Base-by-base conservation (phyloP, 2,329 filamentous ascomycete species). In the Colletotrichum acutatum region DNA sequence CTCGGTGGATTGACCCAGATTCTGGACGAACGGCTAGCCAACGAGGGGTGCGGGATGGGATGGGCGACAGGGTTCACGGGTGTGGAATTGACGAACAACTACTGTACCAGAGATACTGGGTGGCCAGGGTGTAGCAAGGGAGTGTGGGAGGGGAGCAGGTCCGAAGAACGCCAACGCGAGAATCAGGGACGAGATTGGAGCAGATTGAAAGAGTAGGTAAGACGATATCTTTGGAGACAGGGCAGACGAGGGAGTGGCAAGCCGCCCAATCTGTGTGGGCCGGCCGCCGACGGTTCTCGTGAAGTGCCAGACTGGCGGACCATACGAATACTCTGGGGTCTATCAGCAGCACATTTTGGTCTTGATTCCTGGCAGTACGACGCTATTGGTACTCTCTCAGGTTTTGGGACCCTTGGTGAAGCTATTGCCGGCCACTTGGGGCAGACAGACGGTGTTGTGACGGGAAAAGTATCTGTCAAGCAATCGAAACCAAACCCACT, bases 1-100 rank as follows among this genome's bases (percentile, higher is more conserved):
- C 42, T 70, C 67, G 70, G 70, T 65, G 66, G 66, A 70, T 72
- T 70, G 70, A 61, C 66, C 70, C 70, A 57, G 60, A 69, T 66
- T 65, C 66, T 71, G 71, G 49, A 65, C 12, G 30, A 49, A 46
- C 56, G 9, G 46, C 54, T 56, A 61, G 66, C 66, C 70, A 72
- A 70, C 66, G 60, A 70, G 60, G 56, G 58, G 42, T 58, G 53
- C 65, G 65, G 69, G 42, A n/a, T 63, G 65, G 42, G 60, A 65
- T 54, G 60, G 60, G n/a, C 8, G 70, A 70, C 70, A 65, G 60
- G 70, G 70, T 65, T 65, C 26, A 28, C 60, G 19, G 66, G 60
- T 54, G 66, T 65, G 54, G 66, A 46, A 65, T 66, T 63, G 70
- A 60, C 54, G 46, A 52, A 54, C 56, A 58, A 26, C 46, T 53